phyloP scores from a whole-genome alignment of 2,329 filamentous ascomycete genomes.

The Cadophora sp. region DNA sequence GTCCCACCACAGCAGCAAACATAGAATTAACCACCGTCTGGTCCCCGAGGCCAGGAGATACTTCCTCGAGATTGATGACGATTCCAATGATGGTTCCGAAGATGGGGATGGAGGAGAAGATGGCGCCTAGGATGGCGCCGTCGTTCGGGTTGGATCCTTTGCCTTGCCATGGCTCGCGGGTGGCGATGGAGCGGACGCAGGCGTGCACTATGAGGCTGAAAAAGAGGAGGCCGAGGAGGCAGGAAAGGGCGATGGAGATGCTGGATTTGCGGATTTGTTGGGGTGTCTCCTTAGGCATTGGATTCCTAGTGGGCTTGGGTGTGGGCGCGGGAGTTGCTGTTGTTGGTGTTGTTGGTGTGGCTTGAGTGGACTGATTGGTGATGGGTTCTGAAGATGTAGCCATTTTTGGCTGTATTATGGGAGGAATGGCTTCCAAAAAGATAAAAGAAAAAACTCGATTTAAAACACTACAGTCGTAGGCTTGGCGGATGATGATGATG shows the following conservation, averaged over 20 bases:
- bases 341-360: conserved; percentile 1
- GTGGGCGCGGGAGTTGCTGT: background rate
- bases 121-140: background rate
- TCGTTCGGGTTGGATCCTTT: background rate
- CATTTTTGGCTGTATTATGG: background rate
- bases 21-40: background rate
- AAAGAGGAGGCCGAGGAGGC: background rate
- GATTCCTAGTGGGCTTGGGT: background rate
- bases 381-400: background rate
- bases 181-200: background rate
- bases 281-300: background rate
- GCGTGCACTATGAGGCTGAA: background rate
- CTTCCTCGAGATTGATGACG: background rate
- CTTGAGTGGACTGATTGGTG: background rate
- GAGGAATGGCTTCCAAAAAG: too few species aligned
- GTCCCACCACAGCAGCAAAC: background rate
- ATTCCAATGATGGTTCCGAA: background rate
- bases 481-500: too few species aligned
- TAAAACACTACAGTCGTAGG: too few species aligned
- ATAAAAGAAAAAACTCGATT: too few species aligned
- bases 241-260: background rate
- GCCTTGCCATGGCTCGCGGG: background rate
- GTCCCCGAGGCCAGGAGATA: background rate
- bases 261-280: background rate
- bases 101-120: background rate